Evolutionary conservation across 352 stramenopile genomes (phyloP), one percentile per base, ranked within the genome.

Genomic region (Detonula confervacea): DNA sequence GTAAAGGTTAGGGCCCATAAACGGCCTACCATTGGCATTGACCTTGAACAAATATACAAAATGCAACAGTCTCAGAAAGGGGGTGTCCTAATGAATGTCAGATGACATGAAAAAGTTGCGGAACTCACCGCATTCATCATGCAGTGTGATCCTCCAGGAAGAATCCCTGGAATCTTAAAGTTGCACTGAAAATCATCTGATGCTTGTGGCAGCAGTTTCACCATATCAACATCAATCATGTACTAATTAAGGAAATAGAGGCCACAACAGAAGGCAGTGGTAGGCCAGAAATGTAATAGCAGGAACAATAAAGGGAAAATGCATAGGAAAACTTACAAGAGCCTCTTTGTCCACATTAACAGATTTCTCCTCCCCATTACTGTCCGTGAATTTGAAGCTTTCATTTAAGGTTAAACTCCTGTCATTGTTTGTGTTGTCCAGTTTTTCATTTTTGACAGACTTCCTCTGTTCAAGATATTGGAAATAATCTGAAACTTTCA

Each of bases 1-100:
- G 63, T 94, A 94, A 9, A 95, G 35, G 70, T 95, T 95, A 20
- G 91, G 91, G 0, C 91, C 91, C 87, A 94, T 93, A 66, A 94
- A 93, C 9, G 89, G 89, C 56, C 89, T 55, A 24, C 83, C 87
- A 64, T 81, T 80, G 11, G 47, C 33, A 62, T 87, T 89, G 0
- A 91, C 75, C 81, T 89, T n/a, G 11, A 35, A 35, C 35, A 67
- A 16, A 8, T 14, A 56, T 22, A 49, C 9, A 7, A 51, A 62
- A 51, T 33, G 33, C 65, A 57, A 44, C 33, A 24, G n/a, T n/a
- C n/a, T 51, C 27, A 46, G 33, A 75, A 57, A 49, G 1, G 71
- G 0, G 63, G 29, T 54, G 67, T 59, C 51, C 18, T 25, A 54
- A 11, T 33, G 24, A 66, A 62, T 18, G 51, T 29, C 33, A 35